Conservation (phyloP, 192 early-diverging fungal genomes). For the Umbelopsis vinacea region DNA sequence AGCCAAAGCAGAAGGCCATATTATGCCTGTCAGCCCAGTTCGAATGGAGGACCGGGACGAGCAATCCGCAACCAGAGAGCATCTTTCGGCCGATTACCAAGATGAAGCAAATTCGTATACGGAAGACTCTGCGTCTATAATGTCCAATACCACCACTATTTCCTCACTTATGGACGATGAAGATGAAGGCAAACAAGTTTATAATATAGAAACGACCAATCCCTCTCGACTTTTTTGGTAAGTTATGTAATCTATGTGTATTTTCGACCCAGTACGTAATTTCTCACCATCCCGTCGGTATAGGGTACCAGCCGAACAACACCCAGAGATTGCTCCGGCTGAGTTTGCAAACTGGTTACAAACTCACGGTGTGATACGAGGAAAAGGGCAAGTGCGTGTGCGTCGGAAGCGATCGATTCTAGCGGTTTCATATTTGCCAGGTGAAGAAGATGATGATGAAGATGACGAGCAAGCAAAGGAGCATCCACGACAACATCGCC, state of each 20-base stretch:
- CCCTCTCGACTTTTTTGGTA: slow-evolving; percentile 28
- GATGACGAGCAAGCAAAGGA: background rate
- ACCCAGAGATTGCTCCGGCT: slow-evolving; percentile 29
- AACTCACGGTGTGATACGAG: slow-evolving; percentile 4
- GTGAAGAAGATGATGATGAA: background rate
- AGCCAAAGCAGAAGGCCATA: background rate
- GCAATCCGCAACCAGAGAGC: background rate
- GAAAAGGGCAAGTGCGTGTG: background rate
- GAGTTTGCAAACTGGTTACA: slow-evolving; percentile 31
- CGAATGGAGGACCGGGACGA: background rate
- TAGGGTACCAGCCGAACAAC: slow-evolving; percentile 32
- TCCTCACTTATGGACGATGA: slow-evolving; percentile 25
- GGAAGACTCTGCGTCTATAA: slow-evolving; percentile 9
- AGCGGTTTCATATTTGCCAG: slow-evolving; percentile 4
- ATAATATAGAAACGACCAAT: slow-evolving; percentile 11
- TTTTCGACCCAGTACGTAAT: background rate
- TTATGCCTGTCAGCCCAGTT: background rate
- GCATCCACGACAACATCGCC: background rate
- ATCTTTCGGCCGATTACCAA: background rate
- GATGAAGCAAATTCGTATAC: background rate
- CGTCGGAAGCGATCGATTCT: slow-evolving; percentile 21
- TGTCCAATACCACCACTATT: slow-evolving; percentile 6
- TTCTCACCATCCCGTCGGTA: background rate
- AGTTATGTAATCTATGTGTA: background rate
- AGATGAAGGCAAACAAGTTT: slow-evolving; percentile 15